phyloP scores from a whole-genome alignment of 495 filamentous ascomycete genomes.

The Penicillium paxilli region DNA sequence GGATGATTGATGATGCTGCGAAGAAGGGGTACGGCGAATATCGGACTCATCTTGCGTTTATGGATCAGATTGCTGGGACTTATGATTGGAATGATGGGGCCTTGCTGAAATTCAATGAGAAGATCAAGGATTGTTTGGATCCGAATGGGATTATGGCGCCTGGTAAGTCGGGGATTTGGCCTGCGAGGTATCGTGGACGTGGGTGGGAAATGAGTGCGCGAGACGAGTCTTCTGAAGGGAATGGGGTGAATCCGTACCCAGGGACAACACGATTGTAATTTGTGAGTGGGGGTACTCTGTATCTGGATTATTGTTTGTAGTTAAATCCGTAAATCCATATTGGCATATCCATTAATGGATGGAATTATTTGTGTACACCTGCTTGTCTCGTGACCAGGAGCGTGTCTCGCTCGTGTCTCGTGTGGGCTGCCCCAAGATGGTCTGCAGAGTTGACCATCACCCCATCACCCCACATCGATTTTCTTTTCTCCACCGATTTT shows the following conservation, averaged over 20 bases:
- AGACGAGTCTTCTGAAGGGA: constrained; percentile 6
- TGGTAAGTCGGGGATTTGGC: constrained; percentile 58
- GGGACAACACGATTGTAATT: constrained; percentile 2
- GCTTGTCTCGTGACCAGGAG: too few species aligned
- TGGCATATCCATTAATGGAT: too few species aligned
- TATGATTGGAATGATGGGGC: constrained; percentile 57
- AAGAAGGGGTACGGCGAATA: constrained; percentile 50
- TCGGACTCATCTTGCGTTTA: constrained; percentile 55
- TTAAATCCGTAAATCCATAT: too few species aligned
- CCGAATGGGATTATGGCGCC: constrained; percentile 60
- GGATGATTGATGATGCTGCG: constrained; percentile 46
- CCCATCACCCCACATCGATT: neutral
- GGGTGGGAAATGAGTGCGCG: constrained; percentile 12
- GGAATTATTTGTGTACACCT: too few species aligned
- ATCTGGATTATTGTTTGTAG: too few species aligned
- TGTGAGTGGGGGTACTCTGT: too few species aligned
- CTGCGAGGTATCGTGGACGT: constrained; percentile 44
- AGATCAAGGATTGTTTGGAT: constrained; percentile 57
- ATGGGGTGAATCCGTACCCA: constrained; percentile 4
- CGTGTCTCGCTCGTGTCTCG: too few species aligned
- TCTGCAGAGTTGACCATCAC: too few species aligned
- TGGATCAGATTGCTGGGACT: constrained; percentile 52
- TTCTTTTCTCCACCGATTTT: neutral
- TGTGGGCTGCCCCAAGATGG: too few species aligned
- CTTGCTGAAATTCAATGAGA: constrained; percentile 54